Evolutionary conservation across 2,329 filamentous ascomycete species (phyloP), one percentile per base, ranked within the genome.

Genomic region (Hortaea sp.): DNA sequence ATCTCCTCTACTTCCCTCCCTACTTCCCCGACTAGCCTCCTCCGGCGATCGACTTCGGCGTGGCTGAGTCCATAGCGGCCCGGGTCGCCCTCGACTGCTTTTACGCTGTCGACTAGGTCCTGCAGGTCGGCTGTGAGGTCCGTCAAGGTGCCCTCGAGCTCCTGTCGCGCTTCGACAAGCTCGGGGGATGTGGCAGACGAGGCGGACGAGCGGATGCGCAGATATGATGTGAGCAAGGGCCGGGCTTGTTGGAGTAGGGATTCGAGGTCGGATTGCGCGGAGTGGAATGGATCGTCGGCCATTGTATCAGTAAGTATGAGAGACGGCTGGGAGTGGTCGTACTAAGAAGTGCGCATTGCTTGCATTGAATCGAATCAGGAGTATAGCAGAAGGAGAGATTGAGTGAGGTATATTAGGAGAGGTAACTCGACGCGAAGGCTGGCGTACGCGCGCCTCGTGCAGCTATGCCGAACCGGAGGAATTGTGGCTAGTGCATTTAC

Each of bases 141-240:
- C 41, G 75, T 71, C 46, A 92, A 78, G 27, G 83, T 90, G 44
- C 84, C 81, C 61, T 85, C 79, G 49, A 98, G 86, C 65, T 98
- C 92, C 39, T 67, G 64, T 47, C 79, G 77, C 5, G 79, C 74
- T 69, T 82, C 78, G 39, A 73, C 66, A 12, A 82, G 75, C 64
- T 83, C 79, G 9, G 88, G 88, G 12, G 86, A 89, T 39, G 75
- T 74, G 10, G 82, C 70, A 6, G 79, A 77, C 37, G 82, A 82
- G 49, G 82, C 78, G 28, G 94, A 82, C 40, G 88, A 92, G 62
- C 88, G 87, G 69, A 98, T 98, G 63, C 92, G 90, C 39, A 95
- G 78, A 72, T 95, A 98, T 11, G 89, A 95, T 53, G 85, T 82
- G 74, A 95, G 95, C 47, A 95, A 81, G 44, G 89, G 83, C 7